These are phyloP conservation scores for Chlamydomonas sp. DNA, from an alignment of 139 green algal genomes.

Conservation along the genomic window DNA sequence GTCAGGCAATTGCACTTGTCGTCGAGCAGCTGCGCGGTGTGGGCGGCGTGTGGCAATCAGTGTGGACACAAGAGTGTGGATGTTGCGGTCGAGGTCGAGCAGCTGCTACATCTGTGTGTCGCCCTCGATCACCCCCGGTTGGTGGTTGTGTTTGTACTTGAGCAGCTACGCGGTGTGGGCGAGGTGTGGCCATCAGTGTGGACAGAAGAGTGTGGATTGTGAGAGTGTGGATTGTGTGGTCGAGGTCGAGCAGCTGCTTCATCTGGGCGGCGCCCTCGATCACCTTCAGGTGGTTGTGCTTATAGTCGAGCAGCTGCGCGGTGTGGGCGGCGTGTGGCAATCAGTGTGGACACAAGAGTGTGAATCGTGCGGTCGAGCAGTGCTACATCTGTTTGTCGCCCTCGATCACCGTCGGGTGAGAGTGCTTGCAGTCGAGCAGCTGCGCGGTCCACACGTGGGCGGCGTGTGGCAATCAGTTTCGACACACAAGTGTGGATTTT, in stretches of 20 bases:
- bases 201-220: not conserved
- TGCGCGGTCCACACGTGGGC: too few species aligned
- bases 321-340: too few species aligned
- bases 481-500: not conserved
- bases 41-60: too few species aligned
- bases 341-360: not conserved
- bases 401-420: slow-evolving; percentile 14
- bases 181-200: too few species aligned
- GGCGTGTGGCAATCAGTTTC: too few species aligned
- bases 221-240: not conserved
- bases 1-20: slow-evolving; percentile 30
- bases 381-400: slow-evolving; percentile 8
- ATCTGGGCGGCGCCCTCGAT: slow-evolving; percentile 13
- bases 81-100: too few species aligned
- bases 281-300: slow-evolving; percentile 23
- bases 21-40: slow-evolving; percentile 22
- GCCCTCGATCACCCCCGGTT: not conserved
- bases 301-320: slow-evolving; percentile 32
- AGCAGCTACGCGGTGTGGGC: slow-evolving; percentile 15
- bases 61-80: not conserved
- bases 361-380: too few species aligned
- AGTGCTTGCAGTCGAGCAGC: slow-evolving; percentile 41
- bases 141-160: slow-evolving; percentile 40
- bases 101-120: slow-evolving; percentile 10
- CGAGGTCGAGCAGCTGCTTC: too few species aligned